Evolutionary conservation across 2,329 filamentous ascomycete species (phyloP).

Genomic region (Cladophialophora exuberans): DNA sequence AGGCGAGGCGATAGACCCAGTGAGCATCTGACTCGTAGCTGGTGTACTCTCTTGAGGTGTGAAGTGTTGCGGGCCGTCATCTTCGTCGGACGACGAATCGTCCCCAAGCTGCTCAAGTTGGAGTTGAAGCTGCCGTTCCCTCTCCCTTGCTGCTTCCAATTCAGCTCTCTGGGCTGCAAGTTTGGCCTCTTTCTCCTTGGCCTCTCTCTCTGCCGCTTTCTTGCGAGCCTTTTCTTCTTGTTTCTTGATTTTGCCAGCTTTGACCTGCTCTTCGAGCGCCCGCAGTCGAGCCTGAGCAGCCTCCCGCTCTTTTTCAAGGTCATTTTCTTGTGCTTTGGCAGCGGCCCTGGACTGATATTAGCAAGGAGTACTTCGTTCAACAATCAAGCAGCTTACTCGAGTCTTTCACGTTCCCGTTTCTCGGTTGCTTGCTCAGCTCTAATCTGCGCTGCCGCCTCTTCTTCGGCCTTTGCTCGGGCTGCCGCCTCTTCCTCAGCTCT

Average conservation of each 20-base stretch:
- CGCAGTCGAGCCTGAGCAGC: conserved; percentile 81
- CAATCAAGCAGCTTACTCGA: conserved; percentile 71
- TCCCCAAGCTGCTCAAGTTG: conserved; percentile 82
- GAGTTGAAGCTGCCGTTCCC: conserved; percentile 84
- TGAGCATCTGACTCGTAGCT: conserved; percentile 59
- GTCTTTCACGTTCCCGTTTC: conserved; percentile 65
- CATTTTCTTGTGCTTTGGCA: conserved; percentile 75
- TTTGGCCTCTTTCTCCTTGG: conserved; percentile 84
- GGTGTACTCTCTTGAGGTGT: conserved; percentile 64
- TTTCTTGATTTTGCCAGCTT: conserved; percentile 91
- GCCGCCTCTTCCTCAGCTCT: conserved; percentile 76
- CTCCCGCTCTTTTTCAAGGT: conserved; percentile 77
- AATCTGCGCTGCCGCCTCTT: conserved; percentile 67
- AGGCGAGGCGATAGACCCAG: conserved; percentile 37
- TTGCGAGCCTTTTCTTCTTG: conserved; percentile 93
- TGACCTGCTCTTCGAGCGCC: conserved; percentile 90
- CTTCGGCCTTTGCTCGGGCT: conserved; percentile 63
- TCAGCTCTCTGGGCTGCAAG: conserved; percentile 85
- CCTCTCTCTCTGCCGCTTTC: conserved; percentile 82
- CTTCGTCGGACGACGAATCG: conserved; percentile 75
- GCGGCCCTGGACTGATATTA: conserved; percentile 61
- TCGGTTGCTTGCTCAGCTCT: conserved; percentile 63
- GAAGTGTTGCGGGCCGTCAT: conserved; percentile 70
- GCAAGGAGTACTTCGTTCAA: conserved; percentile 33
- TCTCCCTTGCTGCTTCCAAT: conserved; percentile 86